These are phyloP conservation scores for Aciculoconidium aculeatum DNA, from an alignment of 805 yeast genomes.

Conservation along the genomic window DNA sequence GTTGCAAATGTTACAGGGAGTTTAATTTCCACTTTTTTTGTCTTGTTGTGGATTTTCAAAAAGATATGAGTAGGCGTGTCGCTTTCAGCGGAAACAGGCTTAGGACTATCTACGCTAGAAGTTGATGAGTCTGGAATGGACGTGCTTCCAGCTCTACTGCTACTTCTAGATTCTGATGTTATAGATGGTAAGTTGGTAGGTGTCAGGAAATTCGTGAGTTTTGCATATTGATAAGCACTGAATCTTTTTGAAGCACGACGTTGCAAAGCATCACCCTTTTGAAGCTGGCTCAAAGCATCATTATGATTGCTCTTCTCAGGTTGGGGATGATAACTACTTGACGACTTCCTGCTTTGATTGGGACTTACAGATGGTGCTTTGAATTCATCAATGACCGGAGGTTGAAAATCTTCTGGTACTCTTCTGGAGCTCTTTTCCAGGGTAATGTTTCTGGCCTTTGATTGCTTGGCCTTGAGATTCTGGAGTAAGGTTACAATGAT, in stretches of 20 bases:
- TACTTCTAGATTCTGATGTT: slow-evolving; percentile 4
- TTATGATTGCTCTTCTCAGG: slow-evolving; percentile 6
- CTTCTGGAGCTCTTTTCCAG: slow-evolving; percentile 11
- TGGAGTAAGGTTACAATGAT: slow-evolving; percentile 77
- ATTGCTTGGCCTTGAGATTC: slow-evolving; percentile 76
- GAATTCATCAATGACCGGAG: neutral
- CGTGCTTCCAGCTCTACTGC: slow-evolving; percentile 3
- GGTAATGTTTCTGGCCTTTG: slow-evolving; percentile 39
- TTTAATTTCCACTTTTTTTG: slow-evolving; percentile 46
- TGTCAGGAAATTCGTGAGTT: slow-evolving; percentile 44
- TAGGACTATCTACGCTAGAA: neutral
- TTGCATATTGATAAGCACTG: slow-evolving; percentile 89
- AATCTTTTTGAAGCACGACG: slow-evolving; percentile 91
- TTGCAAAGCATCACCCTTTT: slow-evolving; percentile 76
- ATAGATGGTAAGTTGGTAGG: slow-evolving; percentile 10
- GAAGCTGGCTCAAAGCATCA: slow-evolving; percentile 73
- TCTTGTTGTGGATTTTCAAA: slow-evolving; percentile 45
- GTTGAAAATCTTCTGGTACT: too few relatives aligned
- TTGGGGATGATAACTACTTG: slow-evolving; percentile 1
- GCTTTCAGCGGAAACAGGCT: slow-evolving; percentile 5
- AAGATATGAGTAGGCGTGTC: slow-evolving; percentile 26
- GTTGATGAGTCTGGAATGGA: neutral
- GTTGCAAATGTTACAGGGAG: slow-evolving; percentile 47
- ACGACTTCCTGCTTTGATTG: slow-evolving; percentile 4
- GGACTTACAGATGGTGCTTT: slow-evolving; percentile 2